These are phyloP conservation scores for Talaromyces albobiverticillius DNA, from an alignment of 2,329 filamentous ascomycete species.

Conservation along the genomic window DNA sequence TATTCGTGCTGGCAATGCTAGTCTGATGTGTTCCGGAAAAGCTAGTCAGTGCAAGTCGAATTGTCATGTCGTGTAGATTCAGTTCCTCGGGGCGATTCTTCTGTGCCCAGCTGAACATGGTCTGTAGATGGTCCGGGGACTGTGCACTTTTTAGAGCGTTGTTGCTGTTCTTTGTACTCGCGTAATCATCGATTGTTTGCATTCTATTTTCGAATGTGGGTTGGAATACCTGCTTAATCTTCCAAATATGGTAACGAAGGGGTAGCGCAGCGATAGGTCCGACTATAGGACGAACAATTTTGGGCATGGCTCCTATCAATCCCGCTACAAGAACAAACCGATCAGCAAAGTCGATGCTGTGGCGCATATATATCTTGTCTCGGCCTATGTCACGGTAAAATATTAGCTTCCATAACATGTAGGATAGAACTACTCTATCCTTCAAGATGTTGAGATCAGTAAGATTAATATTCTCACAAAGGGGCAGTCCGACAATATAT, in stretches of 20 bases:
- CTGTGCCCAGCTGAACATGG: conserved; percentile 42
- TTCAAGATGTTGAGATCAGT: neutral
- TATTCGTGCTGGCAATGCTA: conserved; percentile 39
- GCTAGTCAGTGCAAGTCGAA: conserved; percentile 21
- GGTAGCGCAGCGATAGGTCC: conserved; percentile 26
- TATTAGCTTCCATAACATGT: neutral
- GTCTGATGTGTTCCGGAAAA: conserved; percentile 36
- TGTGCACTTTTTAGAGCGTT: conserved; percentile 22
- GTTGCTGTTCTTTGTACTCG: neutral
- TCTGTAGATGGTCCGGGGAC: conserved; percentile 42
- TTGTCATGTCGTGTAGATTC: conserved; percentile 18
- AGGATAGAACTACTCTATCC: too few species aligned
- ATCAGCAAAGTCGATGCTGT: neutral
- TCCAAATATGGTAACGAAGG: conserved; percentile 12
- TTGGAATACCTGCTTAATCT: neutral
- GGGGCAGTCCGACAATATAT: conserved; percentile 27
- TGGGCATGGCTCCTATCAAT: conserved; percentile 28
- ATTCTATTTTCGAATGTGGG: neutral
- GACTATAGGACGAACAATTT: conserved; percentile 30
- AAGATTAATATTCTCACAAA: conserved; percentile 21
- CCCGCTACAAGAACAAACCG: conserved; percentile 31
- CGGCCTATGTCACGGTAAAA: neutral
- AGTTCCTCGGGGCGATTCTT: conserved; percentile 39
- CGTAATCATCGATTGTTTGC: neutral
- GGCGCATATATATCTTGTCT: neutral